Conservation (phyloP, 192 early-diverging fungal species). For the Podochytrium sp. region DNA sequence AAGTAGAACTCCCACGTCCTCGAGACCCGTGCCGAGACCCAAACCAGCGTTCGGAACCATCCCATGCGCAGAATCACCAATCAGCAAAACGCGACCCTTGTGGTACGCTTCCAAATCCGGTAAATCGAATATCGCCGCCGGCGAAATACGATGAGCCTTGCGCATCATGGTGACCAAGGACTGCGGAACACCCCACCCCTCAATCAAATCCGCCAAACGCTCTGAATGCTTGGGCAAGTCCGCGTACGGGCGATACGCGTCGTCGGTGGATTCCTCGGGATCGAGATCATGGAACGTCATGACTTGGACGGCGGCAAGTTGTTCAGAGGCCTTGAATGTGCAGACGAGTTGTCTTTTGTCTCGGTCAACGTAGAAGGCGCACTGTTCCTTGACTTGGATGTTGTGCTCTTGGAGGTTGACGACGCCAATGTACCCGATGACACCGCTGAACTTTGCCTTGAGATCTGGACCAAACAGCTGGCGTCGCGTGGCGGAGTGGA, state of each 20-base stretch:
- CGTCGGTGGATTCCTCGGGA: conserved; percentile 1
- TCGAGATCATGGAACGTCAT: conserved; percentile 6
- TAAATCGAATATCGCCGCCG: conserved; percentile 18
- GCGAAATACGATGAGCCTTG: conserved; percentile 9
- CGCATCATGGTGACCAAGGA: conserved; percentile 1
- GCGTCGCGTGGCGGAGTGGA: conserved; percentile 4
- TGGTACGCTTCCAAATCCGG: conserved; percentile 6
- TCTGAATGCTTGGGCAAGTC: conserved; percentile 6
- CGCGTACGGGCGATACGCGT: conserved; percentile 1
- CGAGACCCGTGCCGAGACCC: conserved; percentile 28
- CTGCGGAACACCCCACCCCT: neutral
- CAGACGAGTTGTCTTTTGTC: neutral
- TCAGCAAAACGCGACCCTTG: conserved; percentile 16
- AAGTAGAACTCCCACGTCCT: conserved; percentile 32
- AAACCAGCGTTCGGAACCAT: conserved; percentile 40
- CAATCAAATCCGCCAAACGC: neutral
- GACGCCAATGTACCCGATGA: conserved; percentile 14
- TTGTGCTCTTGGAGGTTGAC: neutral
- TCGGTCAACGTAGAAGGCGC: conserved; percentile 5
- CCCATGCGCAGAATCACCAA: conserved; percentile 35
- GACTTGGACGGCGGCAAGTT: conserved; percentile 4
- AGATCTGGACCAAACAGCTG: conserved; percentile 35
- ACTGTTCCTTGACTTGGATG: neutral
- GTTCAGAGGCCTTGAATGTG: conserved; percentile 3
- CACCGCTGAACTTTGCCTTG: conserved; percentile 10